A percentile compares a stretch with the other conserved stretches of the same genome.
Evolutionary conservation across 352 stramenopile genomes (phyloP).

Genomic region (Hyaloperonospora arabidopsidis): DNA sequence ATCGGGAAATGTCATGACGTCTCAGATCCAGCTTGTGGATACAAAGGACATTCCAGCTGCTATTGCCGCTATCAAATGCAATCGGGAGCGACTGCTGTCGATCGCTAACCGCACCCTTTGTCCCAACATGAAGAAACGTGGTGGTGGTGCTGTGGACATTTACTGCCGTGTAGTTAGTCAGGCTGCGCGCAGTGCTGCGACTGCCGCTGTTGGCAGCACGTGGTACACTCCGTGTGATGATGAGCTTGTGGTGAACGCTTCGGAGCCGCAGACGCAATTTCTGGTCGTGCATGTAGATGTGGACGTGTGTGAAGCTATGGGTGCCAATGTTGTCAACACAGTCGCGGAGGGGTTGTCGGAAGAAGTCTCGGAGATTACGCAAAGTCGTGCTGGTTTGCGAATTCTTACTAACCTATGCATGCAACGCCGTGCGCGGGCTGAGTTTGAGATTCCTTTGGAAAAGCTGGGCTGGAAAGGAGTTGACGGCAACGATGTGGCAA

Average conservation of each 20-base stretch:
- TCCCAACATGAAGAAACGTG: conserved; percentile 80
- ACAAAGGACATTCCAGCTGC: conserved; percentile 54
- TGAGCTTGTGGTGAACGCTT: conserved; percentile 45
- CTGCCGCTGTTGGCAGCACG: conserved; percentile 13
- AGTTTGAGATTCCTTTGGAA: conserved; percentile 63
- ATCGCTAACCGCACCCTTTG: conserved; percentile 74
- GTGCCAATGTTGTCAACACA: conserved; percentile 85
- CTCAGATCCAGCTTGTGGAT: conserved; percentile 76
- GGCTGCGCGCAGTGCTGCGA: conserved; percentile 21
- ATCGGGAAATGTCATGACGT: conserved; percentile 82
- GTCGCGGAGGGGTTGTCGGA: conserved; percentile 73
- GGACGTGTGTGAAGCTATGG: conserved; percentile 85
- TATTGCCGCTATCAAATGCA: conserved; percentile 37
- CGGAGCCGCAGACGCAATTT: conserved; percentile 33
- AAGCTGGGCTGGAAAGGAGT: conserved; percentile 80
- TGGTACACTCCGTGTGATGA: conserved; percentile 62
- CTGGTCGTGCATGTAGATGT: conserved; percentile 84
- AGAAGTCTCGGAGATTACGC: conserved; percentile 60
- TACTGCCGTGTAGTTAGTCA: conserved; percentile 77
- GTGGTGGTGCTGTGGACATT: conserved; percentile 68
- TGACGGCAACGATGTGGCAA: conserved; percentile 59
- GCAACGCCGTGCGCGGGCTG: conserved; percentile 58
- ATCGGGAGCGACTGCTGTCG: conserved; percentile 53
- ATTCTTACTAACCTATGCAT: conserved; percentile 88
- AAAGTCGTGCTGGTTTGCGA: conserved; percentile 60